Evolutionary conservation across 1,284 basidiomycete species (phyloP).

Genomic region (Trametes polyzona): DNA sequence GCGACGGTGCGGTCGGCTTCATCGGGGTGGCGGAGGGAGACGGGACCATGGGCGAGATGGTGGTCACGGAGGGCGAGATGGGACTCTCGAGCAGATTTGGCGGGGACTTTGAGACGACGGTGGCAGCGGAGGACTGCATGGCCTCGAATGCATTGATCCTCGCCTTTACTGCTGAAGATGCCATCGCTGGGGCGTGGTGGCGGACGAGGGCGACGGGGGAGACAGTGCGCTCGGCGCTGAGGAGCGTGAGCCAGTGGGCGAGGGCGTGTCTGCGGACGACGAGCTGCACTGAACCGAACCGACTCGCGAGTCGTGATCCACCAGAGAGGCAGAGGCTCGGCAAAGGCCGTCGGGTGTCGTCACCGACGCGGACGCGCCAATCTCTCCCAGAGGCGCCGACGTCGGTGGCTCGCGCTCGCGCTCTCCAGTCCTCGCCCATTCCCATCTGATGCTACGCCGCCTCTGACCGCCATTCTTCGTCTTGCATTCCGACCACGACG

Average conservation of each 20-base stretch:
- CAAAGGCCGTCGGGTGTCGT: neutral
- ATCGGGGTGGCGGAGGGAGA: conserved; percentile 35
- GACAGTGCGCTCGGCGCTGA: neutral
- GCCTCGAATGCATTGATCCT: conserved; percentile 62
- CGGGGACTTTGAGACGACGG: conserved; percentile 25
- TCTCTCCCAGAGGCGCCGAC: neutral
- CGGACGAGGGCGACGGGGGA: neutral
- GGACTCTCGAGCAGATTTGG: conserved; percentile 48
- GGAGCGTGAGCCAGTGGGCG: no score
- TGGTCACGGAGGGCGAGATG: conserved; percentile 46
- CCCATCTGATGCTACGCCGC: neutral
- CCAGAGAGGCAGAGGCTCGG: neutral
- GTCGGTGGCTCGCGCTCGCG: neutral
- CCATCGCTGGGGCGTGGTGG: conserved; percentile 39
- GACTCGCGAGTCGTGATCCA: neutral
- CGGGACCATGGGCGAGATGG: conserved; percentile 29
- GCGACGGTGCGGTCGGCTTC: conserved; percentile 37
- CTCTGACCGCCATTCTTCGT: neutral
- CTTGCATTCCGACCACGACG: neutral
- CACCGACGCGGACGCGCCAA: conserved; percentile 8
- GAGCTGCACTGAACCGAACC: no score
- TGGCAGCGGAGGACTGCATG: conserved; percentile 21
- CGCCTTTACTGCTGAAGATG: conserved; percentile 57
- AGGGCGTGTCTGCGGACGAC: neutral
- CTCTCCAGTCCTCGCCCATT: neutral